Evolutionary conservation across 78 protist genomes (phyloP), one percentile per base, ranked within the genome.

Genomic region (Dictyostelium intermedium): DNA sequence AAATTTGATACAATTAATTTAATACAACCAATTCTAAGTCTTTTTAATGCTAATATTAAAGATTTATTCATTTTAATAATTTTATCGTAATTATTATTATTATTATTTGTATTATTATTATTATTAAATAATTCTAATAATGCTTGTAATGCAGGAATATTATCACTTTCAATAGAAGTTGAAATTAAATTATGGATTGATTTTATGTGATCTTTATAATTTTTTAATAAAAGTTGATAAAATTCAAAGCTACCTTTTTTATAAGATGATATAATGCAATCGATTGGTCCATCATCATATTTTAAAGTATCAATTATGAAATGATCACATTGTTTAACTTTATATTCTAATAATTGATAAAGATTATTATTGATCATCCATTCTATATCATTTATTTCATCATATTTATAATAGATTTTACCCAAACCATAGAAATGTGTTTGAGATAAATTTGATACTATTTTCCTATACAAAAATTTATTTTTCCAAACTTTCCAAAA

Each of bases 401-500:
- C 20, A 70, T 32, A 70, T 30, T 30, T 70, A 32, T 70, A 70
- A 13, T 27, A 70, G 13, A 50, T 1, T 50, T 50, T 50, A 16
- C 61, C 61, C 16, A 50, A 50, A 1, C 61, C 61, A 63, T 63
- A 9, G 7, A 7, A 25, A 7, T 23, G 16, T 7, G 34, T 27
- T 8, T 23, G 11, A 25, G 16, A 63, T 63, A 63, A 25, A 63
- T 63, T 25, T 25, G 34, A 9, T 63, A 27, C 32, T 6, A 63
- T 63, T 11, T 23, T 63, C 25, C 25, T 63, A 27, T 8, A 63
- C 25, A n/a, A 10, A 25, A 63, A 7, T 63, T 63, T 63, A 63
- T n/a, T 63, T 63, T 63, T 63, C 73, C 73, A 63, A 63, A 63
- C 73, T 63, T 63, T 63, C 73, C 73, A 63, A 63, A 63, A 63